Evolutionary conservation across 805 yeast genomes (phyloP).

Genomic region (Candida pini): DNA sequence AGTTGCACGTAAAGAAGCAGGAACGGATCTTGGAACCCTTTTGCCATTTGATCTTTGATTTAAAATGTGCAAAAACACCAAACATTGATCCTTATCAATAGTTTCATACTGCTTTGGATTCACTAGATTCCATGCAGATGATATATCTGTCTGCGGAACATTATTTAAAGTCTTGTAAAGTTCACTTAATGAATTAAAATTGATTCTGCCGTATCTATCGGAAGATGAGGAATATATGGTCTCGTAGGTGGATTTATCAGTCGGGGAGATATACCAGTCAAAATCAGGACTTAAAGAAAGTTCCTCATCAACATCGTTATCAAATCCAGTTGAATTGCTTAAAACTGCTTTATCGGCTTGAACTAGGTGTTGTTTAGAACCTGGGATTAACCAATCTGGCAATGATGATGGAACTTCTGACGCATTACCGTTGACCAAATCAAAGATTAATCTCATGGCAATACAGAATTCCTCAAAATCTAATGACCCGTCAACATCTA

Average conservation of each 20-base stretch:
- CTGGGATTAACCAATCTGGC: constrained; percentile 92
- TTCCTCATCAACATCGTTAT: constrained; percentile 58
- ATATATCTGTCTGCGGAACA: constrained; percentile 79
- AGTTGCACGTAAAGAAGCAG: constrained; percentile 84
- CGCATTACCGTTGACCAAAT: constrained; percentile 67
- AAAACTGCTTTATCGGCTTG: constrained; percentile 72
- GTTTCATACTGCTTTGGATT: constrained; percentile 85
- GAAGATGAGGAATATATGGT: constrained; percentile 66
- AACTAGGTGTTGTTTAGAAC: constrained; percentile 77
- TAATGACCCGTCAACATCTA: constrained; percentile 83
- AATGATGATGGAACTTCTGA: constrained; percentile 59
- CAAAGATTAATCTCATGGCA: constrained; percentile 93
- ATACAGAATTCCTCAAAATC: constrained; percentile 98
- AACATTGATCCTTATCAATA: constrained; percentile 88
- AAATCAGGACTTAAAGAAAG: constrained; percentile 59
- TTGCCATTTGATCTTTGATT: constrained; percentile 79
- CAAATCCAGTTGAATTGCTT: constrained; percentile 22
- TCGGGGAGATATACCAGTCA: constrained; percentile 96
- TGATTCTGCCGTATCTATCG: constrained; percentile 75
- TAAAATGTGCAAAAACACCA: constrained; percentile 84
- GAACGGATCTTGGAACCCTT: constrained; percentile 90
- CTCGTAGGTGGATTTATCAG: constrained; percentile 74
- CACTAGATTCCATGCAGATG: constrained; percentile 91
- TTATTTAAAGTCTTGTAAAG: constrained; percentile 62
- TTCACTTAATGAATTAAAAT: constrained; percentile 63